Base-by-base conservation (phyloP, 2,329 filamentous ascomycete genomes). In the Colletotrichum viniferum region DNA sequence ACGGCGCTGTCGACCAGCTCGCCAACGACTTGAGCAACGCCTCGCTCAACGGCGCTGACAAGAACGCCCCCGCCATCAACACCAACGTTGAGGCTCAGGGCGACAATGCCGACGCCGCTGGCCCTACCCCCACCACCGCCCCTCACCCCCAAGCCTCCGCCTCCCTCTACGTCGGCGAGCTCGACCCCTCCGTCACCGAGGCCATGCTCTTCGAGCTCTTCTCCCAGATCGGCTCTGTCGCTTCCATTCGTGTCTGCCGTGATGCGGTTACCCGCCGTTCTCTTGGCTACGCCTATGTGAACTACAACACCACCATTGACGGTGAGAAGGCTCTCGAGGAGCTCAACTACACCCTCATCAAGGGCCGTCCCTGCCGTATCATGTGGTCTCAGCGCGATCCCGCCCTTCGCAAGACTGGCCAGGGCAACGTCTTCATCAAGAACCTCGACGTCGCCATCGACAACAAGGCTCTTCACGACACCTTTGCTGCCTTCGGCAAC, bases 381-480 rank as follows among this genome's bases (percentile, higher is more conserved):
- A 99, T 99, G 97, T 99, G 97, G 97, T 99, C 97, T 79, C 97
- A 99, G 92, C 97, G 97, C 86, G 97, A 99, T 87, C 97, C 97
- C 79, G 96, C 96, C 85, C 93, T 99, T 82, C 97, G 97, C 90
- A 99, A 99, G 94, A 99, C 96, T 81, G 97, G 97, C 80, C 96
- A 98, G 89, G 97, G 97, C 86, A 99, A 99, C 85, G 96, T 99
- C 82, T 99, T 99, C 92, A 99, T 99, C 92, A 99, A 99, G 94
- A 99, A 99, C 90, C 91, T 99, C 79, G 97, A 99, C 86, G 94
- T 94, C 80, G 97, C 97, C 82, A 99, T 99, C 83, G 97, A 99
- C 89, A 99, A 99, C 94, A 99, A 99, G 92, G 97, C 97, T 85
- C 94, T 99, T 74, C 97, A 99, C 90, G 97, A 99, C 87, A 99